Evolutionary conservation across 352 stramenopile species (phyloP).

Genomic region (Peronospora destructor): DNA sequence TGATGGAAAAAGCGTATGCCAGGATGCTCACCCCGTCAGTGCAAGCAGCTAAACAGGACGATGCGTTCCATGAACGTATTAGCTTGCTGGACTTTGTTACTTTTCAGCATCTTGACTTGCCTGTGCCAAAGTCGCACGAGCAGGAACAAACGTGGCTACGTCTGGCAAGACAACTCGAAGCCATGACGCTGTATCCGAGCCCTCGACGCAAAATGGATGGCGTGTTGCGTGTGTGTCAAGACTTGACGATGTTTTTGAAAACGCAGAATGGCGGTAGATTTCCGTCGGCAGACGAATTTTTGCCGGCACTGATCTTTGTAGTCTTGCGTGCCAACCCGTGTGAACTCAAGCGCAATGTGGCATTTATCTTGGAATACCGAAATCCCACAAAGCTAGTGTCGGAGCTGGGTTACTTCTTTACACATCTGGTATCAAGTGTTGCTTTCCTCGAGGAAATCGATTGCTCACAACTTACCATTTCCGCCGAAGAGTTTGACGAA

Average conservation of each 20-base stretch:
- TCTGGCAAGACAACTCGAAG: conserved; percentile 40
- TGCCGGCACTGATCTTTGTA: conserved; percentile 88
- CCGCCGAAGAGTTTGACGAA: conserved; percentile 62
- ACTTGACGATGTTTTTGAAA: conserved; percentile 62
- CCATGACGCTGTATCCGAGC: conserved; percentile 43
- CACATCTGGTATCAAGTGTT: conserved; percentile 79
- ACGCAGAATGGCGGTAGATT: conserved; percentile 38
- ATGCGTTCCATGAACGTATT: conserved; percentile 54
- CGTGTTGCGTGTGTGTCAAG: conserved; percentile 65
- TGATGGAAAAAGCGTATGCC: conserved; percentile 87
- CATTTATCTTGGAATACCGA: conserved; percentile 84
- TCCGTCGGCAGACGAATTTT: conserved; percentile 87
- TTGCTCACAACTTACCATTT: conserved; percentile 63
- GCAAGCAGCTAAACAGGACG: conserved; percentile 41
- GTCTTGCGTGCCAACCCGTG: conserved; percentile 80
- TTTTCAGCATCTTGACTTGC: conserved; percentile 84
- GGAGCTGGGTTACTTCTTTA: conserved; percentile 90
- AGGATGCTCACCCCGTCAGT: conserved; percentile 55
- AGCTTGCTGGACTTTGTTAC: conserved; percentile 70
- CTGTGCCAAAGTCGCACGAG: conserved; percentile 29
- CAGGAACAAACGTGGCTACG: conserved; percentile 33
- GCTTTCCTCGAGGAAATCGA: conserved; percentile 77
- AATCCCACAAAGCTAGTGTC: conserved; percentile 66
- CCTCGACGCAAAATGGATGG: conserved; percentile 85
- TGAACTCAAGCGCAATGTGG: conserved; percentile 79